Evolutionary conservation across 371 early-diverging fungal genomes (phyloP).

Genomic region (Funneliformis caledonium): DNA sequence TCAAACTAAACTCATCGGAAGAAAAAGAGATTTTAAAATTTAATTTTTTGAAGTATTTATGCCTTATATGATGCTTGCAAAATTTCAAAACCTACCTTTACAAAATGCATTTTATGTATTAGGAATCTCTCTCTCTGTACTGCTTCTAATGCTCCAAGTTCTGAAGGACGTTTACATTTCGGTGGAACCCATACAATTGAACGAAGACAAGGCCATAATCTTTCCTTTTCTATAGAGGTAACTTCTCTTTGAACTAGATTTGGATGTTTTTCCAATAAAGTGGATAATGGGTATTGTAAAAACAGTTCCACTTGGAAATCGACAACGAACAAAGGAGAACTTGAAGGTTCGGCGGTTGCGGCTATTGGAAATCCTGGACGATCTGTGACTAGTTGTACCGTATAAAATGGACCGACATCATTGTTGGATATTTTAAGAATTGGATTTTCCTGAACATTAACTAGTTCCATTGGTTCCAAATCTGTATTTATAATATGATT

Average conservation of each 20-base stretch:
- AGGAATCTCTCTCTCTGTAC: not conserved
- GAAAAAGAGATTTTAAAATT: no score
- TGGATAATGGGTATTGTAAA: not conserved
- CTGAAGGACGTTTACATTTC: slow-evolving; percentile 4
- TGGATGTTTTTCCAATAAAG: not conserved
- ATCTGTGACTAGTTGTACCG: not conserved
- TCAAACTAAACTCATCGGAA: not conserved
- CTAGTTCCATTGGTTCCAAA: not conserved
- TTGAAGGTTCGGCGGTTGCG: not conserved
- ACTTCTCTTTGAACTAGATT: not conserved
- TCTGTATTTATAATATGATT: not conserved
- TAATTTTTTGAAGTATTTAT: no score
- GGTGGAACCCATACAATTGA: not conserved
- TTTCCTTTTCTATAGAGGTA: not conserved
- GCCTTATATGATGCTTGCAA: no score
- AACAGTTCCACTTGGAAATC: slow-evolving; percentile 6
- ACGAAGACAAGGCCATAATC: not conserved
- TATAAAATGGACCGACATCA: not conserved
- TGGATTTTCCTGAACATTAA: not conserved
- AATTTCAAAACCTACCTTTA: not conserved
- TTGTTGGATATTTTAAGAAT: not conserved
- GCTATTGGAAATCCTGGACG: not conserved
- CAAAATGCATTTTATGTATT: slow-evolving; percentile 7
- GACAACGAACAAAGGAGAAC: not conserved
- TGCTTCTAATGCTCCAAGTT: not conserved